A percentile compares a stretch with the other conserved stretches of the same genome.
phyloP scores from a whole-genome alignment of 352 stramenopile species.

The Sclerospora graminicola region DNA sequence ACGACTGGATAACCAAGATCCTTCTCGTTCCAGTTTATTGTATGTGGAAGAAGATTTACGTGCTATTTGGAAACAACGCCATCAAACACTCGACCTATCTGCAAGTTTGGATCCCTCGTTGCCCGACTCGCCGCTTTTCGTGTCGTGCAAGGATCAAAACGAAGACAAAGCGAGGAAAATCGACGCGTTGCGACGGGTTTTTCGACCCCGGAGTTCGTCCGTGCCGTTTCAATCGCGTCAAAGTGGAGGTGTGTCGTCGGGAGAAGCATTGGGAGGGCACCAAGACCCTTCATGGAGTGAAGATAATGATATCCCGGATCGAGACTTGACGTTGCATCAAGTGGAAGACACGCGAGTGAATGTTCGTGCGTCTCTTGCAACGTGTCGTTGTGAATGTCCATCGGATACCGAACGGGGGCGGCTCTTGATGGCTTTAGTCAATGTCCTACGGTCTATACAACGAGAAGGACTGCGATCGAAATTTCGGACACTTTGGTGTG shows the following conservation, averaged over 20 bases:
- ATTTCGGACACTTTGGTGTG: slow-evolving; percentile 54
- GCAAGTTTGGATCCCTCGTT: too few relatives aligned
- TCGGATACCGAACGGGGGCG: slow-evolving; percentile 48
- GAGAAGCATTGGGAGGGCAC: slow-evolving; percentile 20
- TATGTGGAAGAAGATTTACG: slow-evolving; percentile 31
- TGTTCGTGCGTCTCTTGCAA: slow-evolving; percentile 42
- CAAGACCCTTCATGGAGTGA: slow-evolving; percentile 50
- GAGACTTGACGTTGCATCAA: slow-evolving; percentile 25
- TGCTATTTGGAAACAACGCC: slow-evolving; percentile 7
- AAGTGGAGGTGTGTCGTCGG: slow-evolving; percentile 22
- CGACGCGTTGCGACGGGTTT: slow-evolving; percentile 50
- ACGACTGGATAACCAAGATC: slow-evolving; percentile 16
- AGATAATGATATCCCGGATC: slow-evolving; percentile 37
- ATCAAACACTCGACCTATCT: slow-evolving; percentile 3
- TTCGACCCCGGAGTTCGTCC: slow-evolving; percentile 54
- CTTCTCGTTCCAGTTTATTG: slow-evolving; percentile 12
- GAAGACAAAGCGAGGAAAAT: slow-evolving; percentile 46
- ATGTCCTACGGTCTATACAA: slow-evolving; percentile 56
- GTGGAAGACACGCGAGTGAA: slow-evolving; percentile 35
- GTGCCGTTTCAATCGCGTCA: slow-evolving; percentile 35
- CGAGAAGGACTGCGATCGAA: slow-evolving; percentile 52
- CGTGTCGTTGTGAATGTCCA: slow-evolving; percentile 53
- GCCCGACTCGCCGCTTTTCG: slow-evolving; percentile 9
- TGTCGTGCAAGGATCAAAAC: slow-evolving; percentile 2
- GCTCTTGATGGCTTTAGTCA: slow-evolving; percentile 59